phyloP scores from a whole-genome alignment of 768 basidiomycete species.

The Pleurotus eryngii region DNA sequence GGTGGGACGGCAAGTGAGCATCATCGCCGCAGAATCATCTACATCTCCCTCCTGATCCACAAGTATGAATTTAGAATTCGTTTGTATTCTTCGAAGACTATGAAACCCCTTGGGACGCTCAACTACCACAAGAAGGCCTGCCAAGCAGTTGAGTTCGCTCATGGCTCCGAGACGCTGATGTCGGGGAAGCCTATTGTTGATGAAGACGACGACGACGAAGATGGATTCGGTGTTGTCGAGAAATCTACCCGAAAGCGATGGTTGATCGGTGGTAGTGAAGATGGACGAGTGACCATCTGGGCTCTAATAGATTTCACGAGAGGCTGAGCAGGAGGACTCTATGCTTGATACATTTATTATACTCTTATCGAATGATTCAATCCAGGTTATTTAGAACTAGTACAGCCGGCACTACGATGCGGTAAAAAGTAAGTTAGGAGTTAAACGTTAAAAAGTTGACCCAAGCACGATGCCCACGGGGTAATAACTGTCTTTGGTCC shows the following conservation, averaged over 20 bases:
- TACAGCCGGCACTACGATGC: neutral
- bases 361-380: too few species aligned
- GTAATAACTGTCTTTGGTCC: too few species aligned
- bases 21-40: neutral
- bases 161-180: constrained; percentile 14
- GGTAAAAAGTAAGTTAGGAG: neutral
- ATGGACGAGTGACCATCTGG: constrained; percentile 74
- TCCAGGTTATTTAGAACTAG: neutral
- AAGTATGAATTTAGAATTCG: constrained; percentile 52
- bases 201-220: constrained; percentile 33
- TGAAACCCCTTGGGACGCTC: constrained; percentile 83
- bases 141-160: constrained; percentile 73
- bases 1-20: constrained; percentile 91
- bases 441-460: too few species aligned
- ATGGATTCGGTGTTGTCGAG: constrained; percentile 46
- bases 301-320: constrained; percentile 50
- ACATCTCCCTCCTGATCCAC: neutral
- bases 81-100: constrained; percentile 73
- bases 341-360: too few species aligned
- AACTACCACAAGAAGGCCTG: constrained; percentile 77
- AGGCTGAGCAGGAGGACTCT: neutral
- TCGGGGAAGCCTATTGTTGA: constrained; percentile 20
- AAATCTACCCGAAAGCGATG: constrained; percentile 49
- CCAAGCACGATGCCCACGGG: too few species aligned
- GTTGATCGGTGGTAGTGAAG: constrained; percentile 65